Evolutionary conservation across 441 rosid genomes (phyloP), one percentile per base, ranked within the genome.

Genomic region (Eruca vesicaria): DNA sequence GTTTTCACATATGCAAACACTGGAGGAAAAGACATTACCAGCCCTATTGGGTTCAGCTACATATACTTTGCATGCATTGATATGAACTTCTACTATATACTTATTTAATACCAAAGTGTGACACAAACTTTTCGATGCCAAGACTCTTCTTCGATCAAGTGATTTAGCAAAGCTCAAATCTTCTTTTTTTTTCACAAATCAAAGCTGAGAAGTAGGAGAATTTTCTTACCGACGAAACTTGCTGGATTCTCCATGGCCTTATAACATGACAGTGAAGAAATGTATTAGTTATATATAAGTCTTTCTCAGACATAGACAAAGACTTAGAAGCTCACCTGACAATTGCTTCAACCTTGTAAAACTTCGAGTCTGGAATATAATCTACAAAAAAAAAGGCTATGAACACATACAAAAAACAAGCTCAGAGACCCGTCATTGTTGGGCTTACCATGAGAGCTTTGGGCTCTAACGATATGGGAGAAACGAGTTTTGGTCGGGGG

Each of bases 301-400:
- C 57, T 52, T 19, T 52, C 7, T 53, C 58, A 53, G 58, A 53
- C 28, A 53, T 19, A 19, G 1, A 58, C 12, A 36, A 16, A 63
- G 0, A 20, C 28, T 15, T 29, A 26, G 5, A 68, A 57, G 1
- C 48, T 41, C n/a, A 94, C 97, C 98, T 90, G 73, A 94, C 62
- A 85, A 94, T 87, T 29, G 97, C 98, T 81, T 94, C 98, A 50
- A 94, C 93, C 74, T 89, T 94, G 84, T 94, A 94, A 79, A 94
- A 94, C 48, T 89, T 78, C 6, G 94, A 85, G 76, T 87, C 97
- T n/a, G 96, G 97, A 20, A 82, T 28, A 36, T 87, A 90, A 63
- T 85, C 94, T 85, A 65, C 56, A 9, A 60, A 72, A 41, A 79
- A 59, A 70, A 48, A 80, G 7, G 50, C 0, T 0, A 57, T 14